A percentile compares a stretch with the other conserved stretches of the same genome.
Evolutionary conservation across 495 filamentous ascomycete genomes (phyloP).

Genomic region (Usnea hakonensis): DNA sequence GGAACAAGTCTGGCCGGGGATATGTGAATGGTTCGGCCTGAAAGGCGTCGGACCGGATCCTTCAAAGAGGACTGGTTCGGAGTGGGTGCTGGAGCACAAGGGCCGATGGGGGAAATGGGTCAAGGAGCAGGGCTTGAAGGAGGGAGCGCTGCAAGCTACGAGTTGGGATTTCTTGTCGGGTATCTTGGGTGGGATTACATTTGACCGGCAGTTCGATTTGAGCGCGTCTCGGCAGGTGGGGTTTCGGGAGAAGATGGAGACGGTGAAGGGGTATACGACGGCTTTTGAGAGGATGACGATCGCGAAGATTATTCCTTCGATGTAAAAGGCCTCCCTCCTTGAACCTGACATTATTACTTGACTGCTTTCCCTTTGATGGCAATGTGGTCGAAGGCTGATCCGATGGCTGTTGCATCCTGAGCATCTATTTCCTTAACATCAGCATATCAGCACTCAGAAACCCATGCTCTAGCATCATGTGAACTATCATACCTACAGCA

Average conservation of each 20-base stretch:
- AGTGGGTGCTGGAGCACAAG: constrained; percentile 17
- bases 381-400: too few relatives aligned
- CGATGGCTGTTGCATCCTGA: too few relatives aligned
- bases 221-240: constrained; percentile 7
- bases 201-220: constrained; percentile 11
- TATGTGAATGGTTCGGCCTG: constrained; percentile 36
- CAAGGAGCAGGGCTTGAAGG: constrained; percentile 16
- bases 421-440: too few relatives aligned
- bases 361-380: too few relatives aligned
- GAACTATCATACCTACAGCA: too few relatives aligned
- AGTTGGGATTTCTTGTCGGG: constrained; percentile 17
- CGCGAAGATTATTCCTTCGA: constrained; percentile 5
- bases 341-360: too few relatives aligned
- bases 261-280: background rate
- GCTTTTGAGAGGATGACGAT: constrained; percentile 7
- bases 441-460: too few relatives aligned
- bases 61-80: background rate
- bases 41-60: constrained; percentile 21
- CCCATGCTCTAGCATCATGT: too few relatives aligned
- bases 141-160: constrained; percentile 15
- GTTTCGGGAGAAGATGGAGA: background rate
- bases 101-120: constrained; percentile 15
- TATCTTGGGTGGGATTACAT: background rate
- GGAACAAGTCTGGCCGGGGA: constrained; percentile 30
- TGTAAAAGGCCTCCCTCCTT: background rate